phyloP scores from a whole-genome alignment of 2,329 filamentous ascomycete species.

The Ilyonectria robusta region DNA sequence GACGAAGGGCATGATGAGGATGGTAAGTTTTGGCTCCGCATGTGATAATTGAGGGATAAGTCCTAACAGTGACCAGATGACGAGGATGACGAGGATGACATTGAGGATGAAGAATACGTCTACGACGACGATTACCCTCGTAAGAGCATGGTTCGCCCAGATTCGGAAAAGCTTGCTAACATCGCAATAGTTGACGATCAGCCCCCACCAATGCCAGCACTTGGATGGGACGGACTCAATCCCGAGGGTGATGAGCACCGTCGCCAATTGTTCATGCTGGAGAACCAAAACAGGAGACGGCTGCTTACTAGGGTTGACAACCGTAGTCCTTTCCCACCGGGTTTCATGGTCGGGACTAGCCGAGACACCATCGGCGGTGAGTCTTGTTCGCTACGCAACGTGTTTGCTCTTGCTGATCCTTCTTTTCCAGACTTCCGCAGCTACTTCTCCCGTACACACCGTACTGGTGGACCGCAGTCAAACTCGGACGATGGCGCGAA shows the following conservation, averaged over 20 bases:
- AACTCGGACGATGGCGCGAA: constrained; percentile 86
- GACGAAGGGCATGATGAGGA: constrained; percentile 74
- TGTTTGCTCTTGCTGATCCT: constrained; percentile 24
- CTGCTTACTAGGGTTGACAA: constrained; percentile 55
- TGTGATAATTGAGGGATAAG: not conserved
- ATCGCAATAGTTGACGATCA: constrained; percentile 55
- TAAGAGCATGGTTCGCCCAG: constrained; percentile 54
- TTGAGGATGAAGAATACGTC: constrained; percentile 77
- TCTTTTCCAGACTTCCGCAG: constrained; percentile 62
- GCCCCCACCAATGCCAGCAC: constrained; percentile 60
- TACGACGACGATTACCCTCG: constrained; percentile 73
- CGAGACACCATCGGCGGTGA: constrained; percentile 68
- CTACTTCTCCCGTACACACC: constrained; percentile 66
- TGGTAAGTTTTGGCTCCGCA: constrained; percentile 52
- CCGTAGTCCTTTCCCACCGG: constrained; percentile 73
- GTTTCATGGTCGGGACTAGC: constrained; percentile 67
- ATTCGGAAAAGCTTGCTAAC: not conserved
- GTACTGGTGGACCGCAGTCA: constrained; percentile 67
- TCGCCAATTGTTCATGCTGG: constrained; percentile 64
- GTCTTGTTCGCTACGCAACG: constrained; percentile 41
- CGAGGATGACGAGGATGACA: constrained; percentile 78
- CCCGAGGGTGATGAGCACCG: constrained; percentile 65
- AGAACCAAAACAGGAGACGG: constrained; percentile 61
- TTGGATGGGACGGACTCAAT: constrained; percentile 72
- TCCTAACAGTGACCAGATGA: constrained; percentile 53